Evolutionary conservation across 352 stramenopile genomes (phyloP).

Genomic region (Pythium scleroteichum): DNA sequence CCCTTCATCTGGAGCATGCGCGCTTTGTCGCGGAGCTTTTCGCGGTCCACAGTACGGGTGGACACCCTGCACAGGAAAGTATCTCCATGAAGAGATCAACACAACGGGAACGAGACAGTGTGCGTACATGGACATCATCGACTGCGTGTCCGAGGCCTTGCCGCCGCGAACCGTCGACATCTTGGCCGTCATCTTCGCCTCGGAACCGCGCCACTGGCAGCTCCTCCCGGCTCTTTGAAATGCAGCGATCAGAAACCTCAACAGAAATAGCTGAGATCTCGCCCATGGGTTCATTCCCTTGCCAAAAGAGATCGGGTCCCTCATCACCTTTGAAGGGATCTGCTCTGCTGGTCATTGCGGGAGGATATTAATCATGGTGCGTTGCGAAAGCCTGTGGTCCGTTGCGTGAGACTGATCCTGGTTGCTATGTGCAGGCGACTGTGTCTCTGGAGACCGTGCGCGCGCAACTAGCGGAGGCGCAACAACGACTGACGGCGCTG

Average conservation of each 20-base stretch:
- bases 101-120: too few species aligned
- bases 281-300: not conserved
- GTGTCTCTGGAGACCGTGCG: constrained; percentile 37
- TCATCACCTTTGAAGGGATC: not conserved
- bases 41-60: constrained; percentile 59
- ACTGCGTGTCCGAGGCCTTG: constrained; percentile 43
- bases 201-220: not conserved
- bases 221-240: not conserved
- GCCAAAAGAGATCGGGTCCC: not conserved
- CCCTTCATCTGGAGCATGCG: constrained; percentile 74
- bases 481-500: constrained; percentile 41
- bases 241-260: not conserved
- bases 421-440: constrained; percentile 1
- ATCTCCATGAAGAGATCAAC: too few species aligned
- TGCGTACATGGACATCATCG: constrained; percentile 40
- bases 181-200: constrained; percentile 44
- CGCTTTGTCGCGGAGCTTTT: constrained; percentile 69
- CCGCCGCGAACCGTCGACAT: constrained; percentile 23
- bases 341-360: too few species aligned
- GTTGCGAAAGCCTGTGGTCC: not conserved
- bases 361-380: too few species aligned
- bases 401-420: not conserved
- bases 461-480: constrained; percentile 26
- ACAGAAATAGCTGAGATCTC: constrained; percentile 16
- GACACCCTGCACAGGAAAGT: constrained; percentile 37